Base-by-base conservation (phyloP, 345 rosid genomes). In the Eucalyptus brandiana region DNA sequence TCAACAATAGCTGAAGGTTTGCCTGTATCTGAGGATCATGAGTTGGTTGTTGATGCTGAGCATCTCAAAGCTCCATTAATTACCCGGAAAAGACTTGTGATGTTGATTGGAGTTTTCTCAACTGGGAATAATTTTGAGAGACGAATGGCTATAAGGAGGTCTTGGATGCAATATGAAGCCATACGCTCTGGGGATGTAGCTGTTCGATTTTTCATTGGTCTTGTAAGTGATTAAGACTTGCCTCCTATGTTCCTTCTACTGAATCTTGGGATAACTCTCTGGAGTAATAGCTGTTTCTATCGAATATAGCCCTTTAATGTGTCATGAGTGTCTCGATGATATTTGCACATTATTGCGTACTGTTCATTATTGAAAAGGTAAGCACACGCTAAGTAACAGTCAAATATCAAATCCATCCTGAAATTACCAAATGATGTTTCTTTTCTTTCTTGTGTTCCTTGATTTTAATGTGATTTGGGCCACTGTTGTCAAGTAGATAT, bases 71-170 rank as follows among this genome's bases (percentile, higher is more conserved):
- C 99, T 92, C 97, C 98, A 23, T 58, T 76, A 23, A 88, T 93
- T 80, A 88, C 92, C 50, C 91, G 86, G 81, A 93, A 91, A 93
- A 93, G 93, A 92, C 90, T 95, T 87, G 83, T 93, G 26, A 91
- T 97, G 93, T 87, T 96, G 91, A 92, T 97, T 14, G 99, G 98
- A 87, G 93, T 96, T 92, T 97, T 96, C 95, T 96, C 99, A 83
- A 94, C 95, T 34, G 99, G 97, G 89, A 97, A 97, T 90, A 97
- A 97, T 88, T 96, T 97, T 49, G 94, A 96, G 91, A 95, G 99
- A 24, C 94, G 99, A 24, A 96, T 97, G 99, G 99, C 99, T 30
- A 54, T 96, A 88, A 94, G 99, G 93, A 96, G 96, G 92, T 92
- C 98, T 87, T 96, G 99, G 99, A 96, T 95, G 98, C 99, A 95